Evolutionary conservation across 805 yeast species (phyloP), one percentile per base, ranked within the genome.

Genomic region (Candida ficus): DNA sequence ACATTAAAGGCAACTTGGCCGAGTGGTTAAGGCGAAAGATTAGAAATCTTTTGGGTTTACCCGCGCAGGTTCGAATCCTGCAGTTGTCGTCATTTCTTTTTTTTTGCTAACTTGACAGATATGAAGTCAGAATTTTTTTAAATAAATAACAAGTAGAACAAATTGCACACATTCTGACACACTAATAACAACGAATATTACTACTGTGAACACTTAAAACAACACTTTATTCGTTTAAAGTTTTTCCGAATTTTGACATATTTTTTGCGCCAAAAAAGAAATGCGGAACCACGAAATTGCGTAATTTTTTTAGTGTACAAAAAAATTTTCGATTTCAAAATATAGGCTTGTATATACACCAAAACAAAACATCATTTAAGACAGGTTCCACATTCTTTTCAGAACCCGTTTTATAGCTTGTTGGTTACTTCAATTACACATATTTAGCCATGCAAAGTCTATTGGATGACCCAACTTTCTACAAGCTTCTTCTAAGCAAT

Each of bases 1-100:
- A n/a, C n/a, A n/a, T n/a, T n/a, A n/a, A n/a, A 27, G 69, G 67
- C 69, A 63, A 59, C 65, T 66, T 73, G 78, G 76, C 79, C 79
- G 79, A 73, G 79, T 69, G 78, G 78, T 73, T 73, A 74, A 73
- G 78, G 79, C 76, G 78, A 71, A 71, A 72, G 78, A 73, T 71
- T 69, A 68, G 74, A 68, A 67, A 71, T 70, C 75, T 70, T 69
- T 71, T 71, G 75, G 76, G 75, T 69, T 68, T 69, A 66, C 74
- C 75, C 75, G 75, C 75, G 72, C 75, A 70, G 75, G 75, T 75
- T 76, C 83, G 79, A 76, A 62, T 76, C 83, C 82, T 76, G 83
- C 79, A 72, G 81, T 71, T 76, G 80, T 75, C 81, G 80, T 50
- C 57, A 61, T 61, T 58, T 66, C 64, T 64, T 63, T 46, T 18